A percentile compares a stretch with the other conserved stretches of the same genome.
Conservation (phyloP, 495 filamentous ascomycete genomes). For the Penicillium bialowiezense region DNA sequence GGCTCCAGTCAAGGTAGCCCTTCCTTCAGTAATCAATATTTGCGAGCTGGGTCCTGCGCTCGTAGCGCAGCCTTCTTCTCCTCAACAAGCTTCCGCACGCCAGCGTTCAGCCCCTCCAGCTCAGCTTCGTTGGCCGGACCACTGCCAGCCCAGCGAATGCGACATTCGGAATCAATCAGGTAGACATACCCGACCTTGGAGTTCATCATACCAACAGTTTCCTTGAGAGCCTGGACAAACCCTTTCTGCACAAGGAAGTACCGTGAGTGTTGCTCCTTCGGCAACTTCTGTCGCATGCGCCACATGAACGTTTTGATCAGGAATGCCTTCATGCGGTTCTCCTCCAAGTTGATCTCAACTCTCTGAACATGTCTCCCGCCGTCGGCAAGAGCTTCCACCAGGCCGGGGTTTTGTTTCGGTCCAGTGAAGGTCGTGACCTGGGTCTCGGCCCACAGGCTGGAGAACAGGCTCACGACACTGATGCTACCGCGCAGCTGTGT, state of each 20-base stretch:
- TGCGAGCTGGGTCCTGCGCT: conserved; percentile 13
- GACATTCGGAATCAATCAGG: conserved; percentile 80
- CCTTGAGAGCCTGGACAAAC: conserved; percentile 67
- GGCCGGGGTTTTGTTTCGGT: conserved; percentile 58
- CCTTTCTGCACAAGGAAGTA: conserved; percentile 87
- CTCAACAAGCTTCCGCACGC: conserved; percentile 63
- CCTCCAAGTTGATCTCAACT: conserved; percentile 84
- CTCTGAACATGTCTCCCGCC: conserved; percentile 53
- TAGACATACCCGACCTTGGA: conserved; percentile 92
- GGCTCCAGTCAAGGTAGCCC: background rate
- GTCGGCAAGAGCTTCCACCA: conserved; percentile 53
- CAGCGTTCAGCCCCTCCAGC: conserved; percentile 66
- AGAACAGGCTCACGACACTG: conserved; percentile 76
- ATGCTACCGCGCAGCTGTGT: conserved; percentile 65
- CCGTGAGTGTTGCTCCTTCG: conserved; percentile 58
- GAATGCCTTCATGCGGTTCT: conserved; percentile 71
- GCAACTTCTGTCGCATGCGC: conserved; percentile 54
- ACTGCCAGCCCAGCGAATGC: conserved; percentile 92
- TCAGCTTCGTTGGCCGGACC: conserved; percentile 70
- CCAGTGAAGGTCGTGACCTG: conserved; percentile 73
- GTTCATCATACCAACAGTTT: conserved; percentile 80
- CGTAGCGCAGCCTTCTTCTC: conserved; percentile 41
- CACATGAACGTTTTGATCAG: conserved; percentile 69
- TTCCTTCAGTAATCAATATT: conserved; percentile 2
- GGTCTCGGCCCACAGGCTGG: conserved; percentile 75